Evolutionary conservation across 306 rosid genomes (phyloP).

Genomic region (Quercus glauca): DNA sequence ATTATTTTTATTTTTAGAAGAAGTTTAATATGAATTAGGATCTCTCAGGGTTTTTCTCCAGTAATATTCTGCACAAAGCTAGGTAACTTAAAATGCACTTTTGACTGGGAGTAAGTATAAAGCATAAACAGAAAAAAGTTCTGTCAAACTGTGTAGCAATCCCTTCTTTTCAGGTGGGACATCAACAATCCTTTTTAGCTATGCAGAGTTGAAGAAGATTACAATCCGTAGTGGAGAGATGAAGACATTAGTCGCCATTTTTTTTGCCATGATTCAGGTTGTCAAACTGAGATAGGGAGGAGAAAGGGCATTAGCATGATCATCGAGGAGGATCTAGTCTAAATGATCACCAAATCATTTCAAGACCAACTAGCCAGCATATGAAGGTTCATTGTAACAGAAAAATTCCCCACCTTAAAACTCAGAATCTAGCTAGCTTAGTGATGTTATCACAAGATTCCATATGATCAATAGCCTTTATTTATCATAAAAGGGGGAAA

Average conservation of each 20-base stretch:
- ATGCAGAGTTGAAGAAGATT: neutral
- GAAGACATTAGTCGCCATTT: neutral
- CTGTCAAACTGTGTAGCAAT: neutral
- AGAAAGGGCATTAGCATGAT: neutral
- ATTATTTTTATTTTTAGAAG: too few relatives aligned
- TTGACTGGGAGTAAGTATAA: neutral
- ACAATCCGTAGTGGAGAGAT: neutral
- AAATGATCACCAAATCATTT: neutral
- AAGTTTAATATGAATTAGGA: neutral
- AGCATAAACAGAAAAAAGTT: neutral
- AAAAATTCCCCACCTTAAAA: neutral
- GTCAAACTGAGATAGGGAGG: neutral
- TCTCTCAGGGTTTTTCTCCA: neutral
- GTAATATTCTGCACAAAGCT: neutral
- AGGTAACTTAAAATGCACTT: neutral
- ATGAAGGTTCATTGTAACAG: neutral
- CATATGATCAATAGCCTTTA: neutral
- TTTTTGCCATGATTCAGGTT: neutral
- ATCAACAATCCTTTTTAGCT: neutral
- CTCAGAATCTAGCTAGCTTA: slow-evolving; percentile 9
- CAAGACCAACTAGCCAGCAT: neutral
- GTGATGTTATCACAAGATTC: neutral
- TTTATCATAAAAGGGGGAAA: too few relatives aligned
- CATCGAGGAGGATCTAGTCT: neutral
- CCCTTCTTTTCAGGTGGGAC: neutral